Evolutionary conservation across 2,329 filamentous ascomycete genomes (phyloP).

Genomic region (Trichoderma aggressivum): DNA sequence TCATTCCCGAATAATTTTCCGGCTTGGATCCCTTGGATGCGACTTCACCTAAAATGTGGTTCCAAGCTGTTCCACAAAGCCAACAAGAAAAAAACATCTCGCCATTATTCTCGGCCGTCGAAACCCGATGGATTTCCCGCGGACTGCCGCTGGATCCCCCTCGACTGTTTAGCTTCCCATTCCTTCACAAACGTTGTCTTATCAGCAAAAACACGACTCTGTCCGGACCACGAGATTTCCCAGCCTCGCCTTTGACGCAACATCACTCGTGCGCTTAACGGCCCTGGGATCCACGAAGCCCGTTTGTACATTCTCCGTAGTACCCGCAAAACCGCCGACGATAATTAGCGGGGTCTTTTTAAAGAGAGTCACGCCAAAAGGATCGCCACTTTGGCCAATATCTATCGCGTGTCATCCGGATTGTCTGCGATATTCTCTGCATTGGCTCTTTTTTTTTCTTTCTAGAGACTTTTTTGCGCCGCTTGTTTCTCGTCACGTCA

Average conservation of each 20-base stretch:
- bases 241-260: neutral
- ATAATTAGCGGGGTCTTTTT: slow-evolving; percentile 1
- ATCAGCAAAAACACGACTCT: neutral
- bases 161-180: neutral
- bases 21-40: neutral
- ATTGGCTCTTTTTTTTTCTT: neutral
- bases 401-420: neutral
- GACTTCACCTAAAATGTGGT: neutral
- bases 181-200: neutral
- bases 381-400: neutral
- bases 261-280: slow-evolving; percentile 16
- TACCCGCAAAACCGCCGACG: slow-evolving; percentile 17
- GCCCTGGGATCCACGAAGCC: neutral
- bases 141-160: neutral
- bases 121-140: neutral
- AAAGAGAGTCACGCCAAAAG: neutral
- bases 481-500: neutral
- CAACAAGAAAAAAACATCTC: neutral
- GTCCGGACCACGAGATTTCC: neutral
- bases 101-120: neutral
- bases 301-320: neutral
- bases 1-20: neutral
- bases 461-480: neutral
- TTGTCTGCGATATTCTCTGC: neutral
- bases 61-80: neutral